phyloP scores from a whole-genome alignment of 768 basidiomycete species.

The Macrolepiota albuminosa region DNA sequence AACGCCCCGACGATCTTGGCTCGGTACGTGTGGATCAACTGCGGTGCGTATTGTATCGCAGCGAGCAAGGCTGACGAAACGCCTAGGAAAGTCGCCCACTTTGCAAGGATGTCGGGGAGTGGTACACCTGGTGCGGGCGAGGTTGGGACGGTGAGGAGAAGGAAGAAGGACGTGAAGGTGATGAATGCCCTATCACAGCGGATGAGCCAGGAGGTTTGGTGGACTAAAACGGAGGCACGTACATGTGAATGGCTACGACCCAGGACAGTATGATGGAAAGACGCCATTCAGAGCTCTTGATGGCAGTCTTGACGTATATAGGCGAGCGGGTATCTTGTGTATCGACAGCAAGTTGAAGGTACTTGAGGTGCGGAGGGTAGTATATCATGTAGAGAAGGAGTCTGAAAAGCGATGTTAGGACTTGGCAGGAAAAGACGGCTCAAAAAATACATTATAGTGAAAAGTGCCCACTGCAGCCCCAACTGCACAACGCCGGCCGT shows the following conservation, averaged over 20 bases:
- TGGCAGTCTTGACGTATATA: constrained; percentile 38
- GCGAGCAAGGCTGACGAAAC: constrained; percentile 75
- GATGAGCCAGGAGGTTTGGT: constrained; percentile 1
- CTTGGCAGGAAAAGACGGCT: neutral
- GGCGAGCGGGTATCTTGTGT: constrained; percentile 34
- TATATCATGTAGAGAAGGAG: constrained; percentile 89
- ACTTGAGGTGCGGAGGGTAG: constrained; percentile 84
- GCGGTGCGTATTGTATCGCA: constrained; percentile 83
- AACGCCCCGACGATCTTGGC: constrained; percentile 85
- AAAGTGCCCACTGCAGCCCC: constrained; percentile 77
- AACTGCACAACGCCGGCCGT: constrained; percentile 84
- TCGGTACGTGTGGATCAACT: constrained; percentile 74
- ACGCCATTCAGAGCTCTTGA: constrained; percentile 67
- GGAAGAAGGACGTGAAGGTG: constrained; percentile 54
- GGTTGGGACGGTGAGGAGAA: constrained; percentile 44
- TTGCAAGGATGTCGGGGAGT: constrained; percentile 26
- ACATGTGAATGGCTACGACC: constrained; percentile 74
- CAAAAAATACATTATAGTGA: constrained; percentile 69
- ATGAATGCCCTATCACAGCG: constrained; percentile 43
- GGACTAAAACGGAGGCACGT: constrained; percentile 21
- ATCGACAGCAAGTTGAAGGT: constrained; percentile 32
- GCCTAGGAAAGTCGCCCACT: constrained; percentile 87
- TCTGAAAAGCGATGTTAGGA: constrained; percentile 32
- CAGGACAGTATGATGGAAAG: constrained; percentile 73
- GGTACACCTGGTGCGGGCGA: constrained; percentile 33